These are phyloP conservation scores for Uromyces viciae-fabae DNA, from an alignment of 1,284 basidiomycete genomes.

Conservation along the genomic window DNA sequence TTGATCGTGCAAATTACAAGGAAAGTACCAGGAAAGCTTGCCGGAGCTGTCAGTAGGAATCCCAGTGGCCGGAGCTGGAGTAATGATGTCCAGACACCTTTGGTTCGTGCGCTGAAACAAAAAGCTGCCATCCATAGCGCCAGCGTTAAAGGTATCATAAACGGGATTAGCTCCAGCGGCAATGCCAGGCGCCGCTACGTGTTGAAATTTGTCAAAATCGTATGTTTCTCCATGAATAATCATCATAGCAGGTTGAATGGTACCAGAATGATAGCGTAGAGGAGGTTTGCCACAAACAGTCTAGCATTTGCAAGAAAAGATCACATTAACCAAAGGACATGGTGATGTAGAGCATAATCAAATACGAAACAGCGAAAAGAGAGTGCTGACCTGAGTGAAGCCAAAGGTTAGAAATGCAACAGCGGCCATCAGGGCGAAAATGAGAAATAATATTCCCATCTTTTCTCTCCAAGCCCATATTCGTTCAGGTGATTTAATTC, in stretches of 20 bases:
- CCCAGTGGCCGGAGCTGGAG: conserved; percentile 65
- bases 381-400: conserved; percentile 68
- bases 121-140: conserved; percentile 83
- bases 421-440: conserved; percentile 74
- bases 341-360: not conserved
- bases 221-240: conserved; percentile 92
- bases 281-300: conserved; percentile 82
- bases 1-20: conserved; percentile 83
- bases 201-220: conserved; percentile 78
- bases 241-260: conserved; percentile 73
- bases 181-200: conserved; percentile 65
- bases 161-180: conserved; percentile 80
- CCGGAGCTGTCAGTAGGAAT: conserved; percentile 64
- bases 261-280: conserved; percentile 73
- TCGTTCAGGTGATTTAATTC: conserved; percentile 65
- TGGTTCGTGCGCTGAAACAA: conserved; percentile 88
- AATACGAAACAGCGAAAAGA: not conserved
- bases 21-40: conserved; percentile 76
- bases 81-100: conserved; percentile 73
- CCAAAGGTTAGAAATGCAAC: conserved; percentile 99
- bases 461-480: conserved; percentile 98
- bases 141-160: conserved; percentile 71
- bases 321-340: not conserved
- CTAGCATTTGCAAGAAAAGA: conserved; percentile 24
- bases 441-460: conserved; percentile 84